phyloP scores from a whole-genome alignment of 441 rosid genomes.

The Mallotus japonicus region DNA sequence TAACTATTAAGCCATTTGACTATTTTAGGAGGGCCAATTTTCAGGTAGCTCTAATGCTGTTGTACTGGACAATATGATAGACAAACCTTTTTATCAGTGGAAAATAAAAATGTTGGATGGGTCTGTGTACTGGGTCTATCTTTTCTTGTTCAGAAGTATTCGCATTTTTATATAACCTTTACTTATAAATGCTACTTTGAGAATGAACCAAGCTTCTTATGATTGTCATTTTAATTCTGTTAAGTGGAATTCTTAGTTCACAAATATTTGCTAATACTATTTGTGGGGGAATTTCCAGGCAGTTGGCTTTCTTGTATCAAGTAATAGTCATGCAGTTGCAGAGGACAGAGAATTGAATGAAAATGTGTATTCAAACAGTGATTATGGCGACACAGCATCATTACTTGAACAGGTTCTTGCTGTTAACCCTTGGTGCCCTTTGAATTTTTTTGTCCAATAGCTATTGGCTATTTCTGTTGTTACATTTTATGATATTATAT shows the following conservation, averaged over 20 bases:
- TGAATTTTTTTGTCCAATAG: conserved; percentile 19
- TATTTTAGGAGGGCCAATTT: neutral
- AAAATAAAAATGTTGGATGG: neutral
- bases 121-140: neutral
- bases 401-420: conserved; percentile 80
- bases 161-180: neutral
- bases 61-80: neutral
- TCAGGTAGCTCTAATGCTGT: neutral
- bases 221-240: neutral
- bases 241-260: neutral
- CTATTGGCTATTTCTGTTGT: conserved; percentile 13
- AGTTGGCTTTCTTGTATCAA: conserved; percentile 75
- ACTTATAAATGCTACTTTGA: neutral
- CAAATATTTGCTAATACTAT: neutral
- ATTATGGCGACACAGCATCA: conserved; percentile 55
- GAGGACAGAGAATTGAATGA: conserved; percentile 84
- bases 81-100: neutral
- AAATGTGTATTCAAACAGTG: conserved; percentile 52
- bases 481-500: conserved; percentile 24
- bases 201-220: neutral
- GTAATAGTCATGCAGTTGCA: conserved; percentile 55
- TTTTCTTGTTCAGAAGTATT: neutral
- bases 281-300: conserved; percentile 52
- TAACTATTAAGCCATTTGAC: neutral
- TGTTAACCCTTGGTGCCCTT: conserved; percentile 22